phyloP scores from a whole-genome alignment of 805 yeast genomes.

The Cyberlindnera euphorbiae region DNA sequence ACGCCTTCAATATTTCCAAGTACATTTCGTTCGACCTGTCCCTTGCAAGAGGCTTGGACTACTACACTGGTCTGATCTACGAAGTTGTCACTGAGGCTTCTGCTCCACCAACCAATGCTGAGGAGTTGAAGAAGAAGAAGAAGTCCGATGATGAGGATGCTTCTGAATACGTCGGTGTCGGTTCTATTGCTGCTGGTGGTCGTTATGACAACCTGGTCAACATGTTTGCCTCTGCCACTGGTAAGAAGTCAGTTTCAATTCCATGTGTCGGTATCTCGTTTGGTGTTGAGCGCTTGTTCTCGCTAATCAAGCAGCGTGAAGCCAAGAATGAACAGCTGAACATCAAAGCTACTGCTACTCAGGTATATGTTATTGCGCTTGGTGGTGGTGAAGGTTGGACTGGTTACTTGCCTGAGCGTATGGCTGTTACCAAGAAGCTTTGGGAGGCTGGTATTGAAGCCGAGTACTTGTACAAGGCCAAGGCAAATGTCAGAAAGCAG shows the following conservation, averaged over 20 bases:
- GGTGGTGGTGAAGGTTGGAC: slow-evolving; percentile 98
- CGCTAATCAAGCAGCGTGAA: slow-evolving; percentile 76
- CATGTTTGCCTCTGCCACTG: slow-evolving; percentile 84
- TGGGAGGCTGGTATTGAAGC: slow-evolving; percentile 90
- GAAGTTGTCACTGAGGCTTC: slow-evolving; percentile 94
- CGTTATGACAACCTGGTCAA: slow-evolving; percentile 96
- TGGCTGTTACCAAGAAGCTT: slow-evolving; percentile 73
- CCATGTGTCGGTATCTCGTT: slow-evolving; percentile 98
- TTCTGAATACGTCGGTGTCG: slow-evolving; percentile 94
- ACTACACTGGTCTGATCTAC: slow-evolving; percentile 94
- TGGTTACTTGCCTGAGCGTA: slow-evolving; percentile 89
- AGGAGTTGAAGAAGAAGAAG: slow-evolving; percentile 47
- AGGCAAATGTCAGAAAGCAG: slow-evolving; percentile 93
- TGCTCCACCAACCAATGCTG: slow-evolving; percentile 88
- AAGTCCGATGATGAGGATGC: slow-evolving; percentile 75
- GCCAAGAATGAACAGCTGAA: slow-evolving; percentile 45
- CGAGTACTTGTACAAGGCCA: slow-evolving; percentile 87
- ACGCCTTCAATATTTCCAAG: slow-evolving; percentile 71
- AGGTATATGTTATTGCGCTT: slow-evolving; percentile 94
- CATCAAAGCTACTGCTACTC: slow-evolving; percentile 82
- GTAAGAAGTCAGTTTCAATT: slow-evolving; percentile 72
- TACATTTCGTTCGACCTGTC: slow-evolving; percentile 86
- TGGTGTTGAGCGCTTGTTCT: slow-evolving; percentile 93
- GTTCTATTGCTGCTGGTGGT: slow-evolving; percentile 98
- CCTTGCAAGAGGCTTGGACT: slow-evolving; percentile 94